Percentiles rank a stretch among this genome's conserved stretches.
Conservation (phyloP, 495 filamentous ascomycete genomes). For the Neurospora africana region DNA sequence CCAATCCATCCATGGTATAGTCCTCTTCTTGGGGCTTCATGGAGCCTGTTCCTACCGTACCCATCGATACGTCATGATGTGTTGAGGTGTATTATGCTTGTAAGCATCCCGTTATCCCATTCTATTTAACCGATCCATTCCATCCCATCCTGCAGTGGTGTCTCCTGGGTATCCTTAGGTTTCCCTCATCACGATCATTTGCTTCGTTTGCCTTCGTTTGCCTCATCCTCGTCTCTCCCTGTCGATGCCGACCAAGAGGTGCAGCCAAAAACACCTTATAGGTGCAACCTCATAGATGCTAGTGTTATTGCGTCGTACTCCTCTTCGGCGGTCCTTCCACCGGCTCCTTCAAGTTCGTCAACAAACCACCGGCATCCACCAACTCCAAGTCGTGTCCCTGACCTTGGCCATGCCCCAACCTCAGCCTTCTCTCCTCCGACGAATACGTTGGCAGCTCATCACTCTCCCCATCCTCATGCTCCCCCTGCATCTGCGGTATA, state of each 20-base stretch:
- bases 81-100: neutral
- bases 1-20: neutral
- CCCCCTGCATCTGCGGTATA: slow-evolving; percentile 23
- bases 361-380: slow-evolving; percentile 45
- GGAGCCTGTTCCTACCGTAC: neutral
- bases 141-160: neutral
- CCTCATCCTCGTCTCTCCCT: neutral
- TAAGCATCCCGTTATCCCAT: neutral
- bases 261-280: too few species aligned
- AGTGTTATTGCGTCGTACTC: neutral
- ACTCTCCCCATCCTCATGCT: slow-evolving; percentile 1
- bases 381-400: slow-evolving; percentile 29
- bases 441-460: slow-evolving; percentile 4
- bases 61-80: neutral
- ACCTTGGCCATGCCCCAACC: neutral
- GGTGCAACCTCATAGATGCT: too few species aligned
- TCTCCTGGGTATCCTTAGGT: neutral
- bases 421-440: neutral
- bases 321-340: neutral
- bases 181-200: neutral
- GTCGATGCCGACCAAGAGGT: too few species aligned
- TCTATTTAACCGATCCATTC: neutral
- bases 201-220: neutral
- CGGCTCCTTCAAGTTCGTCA: slow-evolving; percentile 11
- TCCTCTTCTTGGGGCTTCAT: neutral